Evolutionary conservation across 2,329 filamentous ascomycete genomes (phyloP), one percentile per base, ranked within the genome.

Genomic region (Sporothrix luriei): DNA sequence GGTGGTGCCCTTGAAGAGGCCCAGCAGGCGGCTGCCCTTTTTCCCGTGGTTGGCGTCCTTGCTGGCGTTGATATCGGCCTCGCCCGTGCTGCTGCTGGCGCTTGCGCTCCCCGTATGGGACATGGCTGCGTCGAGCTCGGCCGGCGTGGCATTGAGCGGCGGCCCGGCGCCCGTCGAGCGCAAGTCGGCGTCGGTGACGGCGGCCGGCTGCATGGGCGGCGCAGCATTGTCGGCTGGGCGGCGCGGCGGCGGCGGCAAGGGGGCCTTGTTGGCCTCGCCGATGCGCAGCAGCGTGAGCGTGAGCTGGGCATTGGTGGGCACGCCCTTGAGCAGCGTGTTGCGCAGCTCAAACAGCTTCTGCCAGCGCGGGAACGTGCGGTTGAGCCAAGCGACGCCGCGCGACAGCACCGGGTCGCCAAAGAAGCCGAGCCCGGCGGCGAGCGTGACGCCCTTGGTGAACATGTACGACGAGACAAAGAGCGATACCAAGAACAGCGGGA

Each of bases 291-390:
- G 84, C 0, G 92, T 96, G 38, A 96, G 81, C 0, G 92, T 89
- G 21, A 96, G 85, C 76, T 97, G 93, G 3, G 92, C 91, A 76
- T 96, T 95, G 1, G 92, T 97, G 0, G 93, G 93, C 0, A 95
- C 89, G 2, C 92, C 91, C 76, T 91, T 92, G 66, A 97, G 86
- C 1, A 95, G 77, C 68, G 57, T 74, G 71, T 93, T 93, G 71
- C 90, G 85, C 13, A 93, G 79, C 75, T 93, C 89, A 19, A 94
- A 82, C 7, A 92, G 82, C 74, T 90, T 91, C 75, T 91, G 84
- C 92, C 92, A 95, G 73, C 89, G 81, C 0, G 91, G 91, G 73
- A 88, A 85, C 7, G 78, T 79, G 9, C 79, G 80, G 77, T 91
- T 89, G 38, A 92, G 78, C 2, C 86, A 78, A 1, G 78, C 78